Percentiles rank a stretch among this genome's conserved stretches.
phyloP scores from a whole-genome alignment of 2,329 filamentous ascomycete genomes.

The Venturia carpophila region DNA sequence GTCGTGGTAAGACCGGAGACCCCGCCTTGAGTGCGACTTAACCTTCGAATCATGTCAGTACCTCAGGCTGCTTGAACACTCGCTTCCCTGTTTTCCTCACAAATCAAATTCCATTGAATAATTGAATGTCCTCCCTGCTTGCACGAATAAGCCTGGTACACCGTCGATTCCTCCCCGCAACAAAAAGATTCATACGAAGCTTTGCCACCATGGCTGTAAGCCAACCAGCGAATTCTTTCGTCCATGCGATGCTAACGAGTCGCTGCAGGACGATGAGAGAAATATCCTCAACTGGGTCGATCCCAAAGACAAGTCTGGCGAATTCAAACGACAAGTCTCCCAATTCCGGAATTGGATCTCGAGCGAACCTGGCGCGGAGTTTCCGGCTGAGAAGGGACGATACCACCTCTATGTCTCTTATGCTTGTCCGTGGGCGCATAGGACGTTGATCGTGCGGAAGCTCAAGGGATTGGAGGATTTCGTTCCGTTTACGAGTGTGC shows the following conservation, averaged over 20 bases:
- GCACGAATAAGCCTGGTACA: background rate
- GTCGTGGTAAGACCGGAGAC: background rate
- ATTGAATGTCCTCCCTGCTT: slow-evolving; percentile 9
- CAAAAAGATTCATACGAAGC: background rate
- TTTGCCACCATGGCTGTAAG: slow-evolving; percentile 4
- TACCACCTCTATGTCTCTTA: slow-evolving; percentile 96
- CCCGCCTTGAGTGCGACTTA: background rate
- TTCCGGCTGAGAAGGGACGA: slow-evolving; percentile 75
- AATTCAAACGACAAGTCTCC: slow-evolving; percentile 85
- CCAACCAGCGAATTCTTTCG: background rate
- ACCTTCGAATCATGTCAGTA: background rate
- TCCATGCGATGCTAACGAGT: background rate
- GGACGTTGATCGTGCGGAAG: slow-evolving; percentile 77
- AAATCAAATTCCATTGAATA: background rate
- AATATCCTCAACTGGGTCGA: slow-evolving; percentile 77
- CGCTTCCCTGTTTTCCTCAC: background rate
- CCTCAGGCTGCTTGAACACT: background rate
- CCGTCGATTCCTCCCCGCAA: background rate
- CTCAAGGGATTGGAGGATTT: slow-evolving; percentile 88
- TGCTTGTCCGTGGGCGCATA: slow-evolving; percentile 89
- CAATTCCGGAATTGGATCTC: slow-evolving; percentile 77
- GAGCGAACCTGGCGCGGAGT: slow-evolving; percentile 60
- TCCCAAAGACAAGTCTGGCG: slow-evolving; percentile 68
- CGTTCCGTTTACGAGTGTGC: slow-evolving; percentile 71
- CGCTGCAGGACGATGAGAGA: background rate